phyloP scores from a whole-genome alignment of 257 asterid species.

The Solanum dulcamara region DNA sequence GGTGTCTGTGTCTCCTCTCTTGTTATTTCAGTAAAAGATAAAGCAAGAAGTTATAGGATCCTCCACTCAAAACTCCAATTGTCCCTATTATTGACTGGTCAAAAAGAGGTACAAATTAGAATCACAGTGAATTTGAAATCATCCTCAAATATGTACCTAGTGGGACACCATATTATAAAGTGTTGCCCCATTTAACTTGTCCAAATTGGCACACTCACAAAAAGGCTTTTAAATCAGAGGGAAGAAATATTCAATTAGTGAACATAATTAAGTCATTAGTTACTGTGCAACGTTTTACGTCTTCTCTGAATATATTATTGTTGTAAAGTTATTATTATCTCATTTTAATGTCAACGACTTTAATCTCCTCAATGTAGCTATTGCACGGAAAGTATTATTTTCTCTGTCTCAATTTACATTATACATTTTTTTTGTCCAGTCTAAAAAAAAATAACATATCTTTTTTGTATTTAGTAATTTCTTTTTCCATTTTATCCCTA shows the following conservation, averaged over 20 bases:
- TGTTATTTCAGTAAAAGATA: background rate
- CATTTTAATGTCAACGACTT: background rate
- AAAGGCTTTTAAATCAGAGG: background rate
- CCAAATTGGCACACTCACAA: background rate
- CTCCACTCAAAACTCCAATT: background rate
- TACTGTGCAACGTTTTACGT: background rate
- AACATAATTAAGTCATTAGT: background rate
- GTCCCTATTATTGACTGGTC: background rate
- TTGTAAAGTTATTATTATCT: background rate
- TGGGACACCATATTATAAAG: background rate
- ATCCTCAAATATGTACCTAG: background rate
- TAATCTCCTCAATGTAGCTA: background rate
- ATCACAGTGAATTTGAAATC: background rate
- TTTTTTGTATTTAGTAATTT: too few species aligned
- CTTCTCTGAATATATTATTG: background rate
- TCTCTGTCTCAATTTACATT: background rate
- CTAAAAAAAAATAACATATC: background rate
- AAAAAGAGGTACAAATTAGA: background rate
- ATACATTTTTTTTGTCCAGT: background rate
- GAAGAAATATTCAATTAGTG: background rate
- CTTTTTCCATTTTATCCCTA: too few species aligned
- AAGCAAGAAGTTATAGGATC: background rate
- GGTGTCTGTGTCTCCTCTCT: background rate
- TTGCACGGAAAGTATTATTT: background rate
- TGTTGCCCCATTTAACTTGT: background rate